Percentiles rank a stretch among this genome's conserved stretches.
Conservation (phyloP, 495 filamentous ascomycete species). For the Penicillium waksmanii region DNA sequence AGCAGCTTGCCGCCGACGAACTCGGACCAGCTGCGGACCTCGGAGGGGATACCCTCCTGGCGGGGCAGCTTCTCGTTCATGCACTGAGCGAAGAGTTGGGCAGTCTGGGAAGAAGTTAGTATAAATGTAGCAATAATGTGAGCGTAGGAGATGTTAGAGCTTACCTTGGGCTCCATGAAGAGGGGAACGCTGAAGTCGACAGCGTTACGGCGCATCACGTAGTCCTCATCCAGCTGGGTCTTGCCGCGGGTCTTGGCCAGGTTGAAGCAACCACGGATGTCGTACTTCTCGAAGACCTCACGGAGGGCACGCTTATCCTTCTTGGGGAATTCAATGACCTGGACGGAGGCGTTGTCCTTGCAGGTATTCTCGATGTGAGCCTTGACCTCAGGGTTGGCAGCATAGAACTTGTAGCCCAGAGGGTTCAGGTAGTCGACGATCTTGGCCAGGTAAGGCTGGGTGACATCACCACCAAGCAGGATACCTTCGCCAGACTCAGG, state of each 20-base stretch:
- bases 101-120: conserved; percentile 65
- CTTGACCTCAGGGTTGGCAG: conserved; percentile 80
- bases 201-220: conserved; percentile 97
- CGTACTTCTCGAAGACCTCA: conserved; percentile 95
- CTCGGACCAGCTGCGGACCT: conserved; percentile 92
- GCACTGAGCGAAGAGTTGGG: conserved; percentile 91
- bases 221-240: conserved; percentile 88
- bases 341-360: conserved; percentile 69
- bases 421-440: conserved; percentile 85
- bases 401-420: conserved; percentile 91
- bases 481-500: conserved; percentile 92
- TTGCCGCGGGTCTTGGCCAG: conserved; percentile 81
- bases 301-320: conserved; percentile 92
- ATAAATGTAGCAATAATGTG: background rate
- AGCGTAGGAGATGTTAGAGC: conserved; percentile 25
- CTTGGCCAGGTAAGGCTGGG: conserved; percentile 64
- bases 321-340: conserved; percentile 97
- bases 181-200: conserved; percentile 97
- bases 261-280: conserved; percentile 96
- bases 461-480: conserved; percentile 85
- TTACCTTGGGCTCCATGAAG: conserved; percentile 99
- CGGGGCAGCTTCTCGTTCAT: conserved; percentile 94
- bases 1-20: conserved; percentile 90
- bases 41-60: conserved; percentile 77
- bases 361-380: conserved; percentile 71